Evolutionary conservation across 2,329 filamentous ascomycete genomes (phyloP).

Genomic region (Paraphaeosphaeria minitans): DNA sequence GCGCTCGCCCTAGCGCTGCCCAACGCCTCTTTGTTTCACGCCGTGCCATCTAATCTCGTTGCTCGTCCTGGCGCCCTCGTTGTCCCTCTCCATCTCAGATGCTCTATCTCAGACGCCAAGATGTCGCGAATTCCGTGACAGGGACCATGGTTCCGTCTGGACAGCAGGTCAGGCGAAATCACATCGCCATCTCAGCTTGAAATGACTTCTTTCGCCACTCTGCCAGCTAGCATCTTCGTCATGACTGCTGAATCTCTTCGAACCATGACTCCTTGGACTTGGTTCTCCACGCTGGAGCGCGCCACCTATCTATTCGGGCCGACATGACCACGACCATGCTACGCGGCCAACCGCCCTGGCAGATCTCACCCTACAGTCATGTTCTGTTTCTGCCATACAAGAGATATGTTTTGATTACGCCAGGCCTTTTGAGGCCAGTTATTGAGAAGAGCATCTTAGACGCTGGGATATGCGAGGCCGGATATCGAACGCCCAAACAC

Average conservation of each 20-base stretch:
- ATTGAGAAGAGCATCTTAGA: conserved; percentile 24
- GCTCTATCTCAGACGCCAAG: neutral
- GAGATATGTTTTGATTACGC: conserved; percentile 4
- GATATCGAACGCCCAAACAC: conserved; percentile 22
- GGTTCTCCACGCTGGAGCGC: too few species aligned
- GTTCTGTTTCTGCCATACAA: neutral
- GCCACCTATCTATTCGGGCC: neutral
- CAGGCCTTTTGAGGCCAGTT: neutral
- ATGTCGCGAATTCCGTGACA: neutral
- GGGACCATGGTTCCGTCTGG: neutral
- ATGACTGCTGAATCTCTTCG: too few species aligned
- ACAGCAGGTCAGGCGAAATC: too few species aligned
- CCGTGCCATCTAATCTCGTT: too few species aligned
- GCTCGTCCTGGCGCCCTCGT: neutral
- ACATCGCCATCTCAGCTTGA: neutral
- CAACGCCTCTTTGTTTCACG: conserved; percentile 5
- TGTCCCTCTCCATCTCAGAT: neutral
- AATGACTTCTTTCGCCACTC: neutral
- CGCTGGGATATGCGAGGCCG: conserved; percentile 19
- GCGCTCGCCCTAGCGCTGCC: neutral
- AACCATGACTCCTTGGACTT: too few species aligned
- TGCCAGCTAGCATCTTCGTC: too few species aligned
- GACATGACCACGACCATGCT: neutral
- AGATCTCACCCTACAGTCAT: neutral
- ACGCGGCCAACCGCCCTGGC: neutral